Conservation (phyloP, 225 moss, liverwort and hornwort species). For the Pleurozium schreberi region DNA sequence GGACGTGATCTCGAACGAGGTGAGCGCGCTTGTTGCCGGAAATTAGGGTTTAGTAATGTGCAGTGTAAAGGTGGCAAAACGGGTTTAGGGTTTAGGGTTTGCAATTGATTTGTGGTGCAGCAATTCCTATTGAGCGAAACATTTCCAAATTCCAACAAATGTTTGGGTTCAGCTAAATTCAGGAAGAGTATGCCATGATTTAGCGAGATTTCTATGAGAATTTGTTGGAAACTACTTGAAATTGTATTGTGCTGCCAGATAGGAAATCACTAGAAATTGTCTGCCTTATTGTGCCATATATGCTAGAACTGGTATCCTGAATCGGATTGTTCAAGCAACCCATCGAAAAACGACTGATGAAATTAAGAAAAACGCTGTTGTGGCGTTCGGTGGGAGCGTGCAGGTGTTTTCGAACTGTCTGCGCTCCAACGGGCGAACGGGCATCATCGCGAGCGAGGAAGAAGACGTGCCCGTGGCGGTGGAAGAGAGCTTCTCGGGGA, state of each 20-base stretch:
- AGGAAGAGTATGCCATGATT: background rate
- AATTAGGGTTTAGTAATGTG: background rate
- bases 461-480: conserved; percentile 91
- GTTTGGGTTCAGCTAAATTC: background rate
- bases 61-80: background rate
- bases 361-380: background rate
- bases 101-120: background rate
- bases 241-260: background rate
- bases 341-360: background rate
- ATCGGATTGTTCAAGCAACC: background rate
- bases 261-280: background rate
- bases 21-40: background rate
- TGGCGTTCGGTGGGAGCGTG: background rate
- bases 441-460: conserved; percentile 91
- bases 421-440: conserved; percentile 82
- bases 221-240: background rate
- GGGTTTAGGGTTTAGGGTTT: background rate
- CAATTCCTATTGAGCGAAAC: background rate
- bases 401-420: conserved; percentile 92
- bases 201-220: background rate
- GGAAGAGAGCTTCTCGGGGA: conserved; percentile 94
- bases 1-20: conserved; percentile 95
- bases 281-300: background rate
- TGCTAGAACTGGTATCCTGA: background rate
- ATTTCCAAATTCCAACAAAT: background rate